These are phyloP conservation scores for Cyclostephanos invisitatus DNA, from an alignment of 108 stramenopile species.

Conservation along the genomic window DNA sequence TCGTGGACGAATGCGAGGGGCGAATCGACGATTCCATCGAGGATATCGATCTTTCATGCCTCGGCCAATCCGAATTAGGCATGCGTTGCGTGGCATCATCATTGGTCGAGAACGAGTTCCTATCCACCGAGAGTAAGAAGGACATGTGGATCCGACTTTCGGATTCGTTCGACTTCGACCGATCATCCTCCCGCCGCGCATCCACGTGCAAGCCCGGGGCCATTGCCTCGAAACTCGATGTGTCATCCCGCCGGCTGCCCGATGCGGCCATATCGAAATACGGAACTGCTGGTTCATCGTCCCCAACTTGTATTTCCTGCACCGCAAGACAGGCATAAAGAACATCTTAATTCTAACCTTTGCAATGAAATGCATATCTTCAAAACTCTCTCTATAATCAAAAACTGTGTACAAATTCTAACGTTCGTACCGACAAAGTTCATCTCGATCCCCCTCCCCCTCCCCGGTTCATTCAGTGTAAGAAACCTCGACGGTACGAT, in stretches of 20 bases:
- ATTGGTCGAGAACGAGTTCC: constrained; percentile 10
- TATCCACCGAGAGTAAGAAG: neutral
- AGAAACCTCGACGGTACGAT: neutral
- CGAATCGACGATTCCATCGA: constrained; percentile 21
- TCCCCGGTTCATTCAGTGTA: neutral
- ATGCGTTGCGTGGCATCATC: constrained; percentile 12
- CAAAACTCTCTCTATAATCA: too few relatives aligned
- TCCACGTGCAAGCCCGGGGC: neutral
- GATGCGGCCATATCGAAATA: neutral
- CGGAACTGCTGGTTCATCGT: neutral
- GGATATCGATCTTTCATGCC: constrained; percentile 13
- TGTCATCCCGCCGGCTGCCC: neutral
- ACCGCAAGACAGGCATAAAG: neutral
- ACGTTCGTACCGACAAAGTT: too few relatives aligned
- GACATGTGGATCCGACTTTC: constrained; percentile 19
- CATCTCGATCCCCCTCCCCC: too few relatives aligned
- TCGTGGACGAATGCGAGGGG: constrained; percentile 2
- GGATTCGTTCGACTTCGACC: constrained; percentile 3
- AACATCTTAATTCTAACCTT: neutral
- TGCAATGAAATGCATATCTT: too few relatives aligned
- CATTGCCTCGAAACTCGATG: neutral
- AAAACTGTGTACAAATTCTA: too few relatives aligned
- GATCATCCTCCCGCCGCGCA: neutral
- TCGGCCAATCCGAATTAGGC: constrained; percentile 13
- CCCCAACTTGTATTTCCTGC: neutral